Base-by-base conservation (phyloP, 148 eudicot species). In the Heliamphora exappendiculata region DNA sequence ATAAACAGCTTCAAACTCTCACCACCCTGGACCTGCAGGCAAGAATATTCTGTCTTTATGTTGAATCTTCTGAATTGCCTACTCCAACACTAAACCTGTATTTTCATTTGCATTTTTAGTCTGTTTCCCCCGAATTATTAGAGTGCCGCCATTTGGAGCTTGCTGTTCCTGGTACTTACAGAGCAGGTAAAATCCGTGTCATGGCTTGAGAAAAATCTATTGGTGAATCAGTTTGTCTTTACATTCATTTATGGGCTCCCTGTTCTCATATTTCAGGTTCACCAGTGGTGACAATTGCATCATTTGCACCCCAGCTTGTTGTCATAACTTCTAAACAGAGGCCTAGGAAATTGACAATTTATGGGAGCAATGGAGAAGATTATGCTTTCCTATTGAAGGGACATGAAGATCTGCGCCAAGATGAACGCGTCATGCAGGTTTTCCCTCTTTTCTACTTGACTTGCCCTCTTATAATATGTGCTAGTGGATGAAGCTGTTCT, bases 401-500 rank as follows among this genome's bases (percentile, higher is more conserved):
- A 44, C 98, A 96, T 79, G 99, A 96, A 85, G 99, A 96, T 80
- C 79, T 96, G 51, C 98, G 99, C 79, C 99, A 96, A 85, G 99
- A 96, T 85, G 99, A 96, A 84, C 97, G 99, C 60, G 99, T 93
- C 77, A 96, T 96, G 99, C 99, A 96, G 97, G 99, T 96, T 70
- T 28, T 41, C 75, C 36, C 57, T 62, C 74, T 19, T 31, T 62
- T 66, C 16, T 57, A 33, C 58, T 17, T 17, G 59, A 16, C 9
- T 17, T 36, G 53, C 60, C 53, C 57, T 47, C 69, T 65, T 44
- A 33, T 34, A 73, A 9, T 64, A 49, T 19, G 28, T 51, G 67
- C 62, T 28, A 67, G 28, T 63, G 71, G 47, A 34, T 66, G 29
- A 22, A n/a, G 64, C 13, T 49, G 13, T 65, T 63, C n/a, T 49